These are phyloP conservation scores for Lichtheimia ramosa DNA, from an alignment of 371 early-diverging fungal genomes.

Conservation along the genomic window DNA sequence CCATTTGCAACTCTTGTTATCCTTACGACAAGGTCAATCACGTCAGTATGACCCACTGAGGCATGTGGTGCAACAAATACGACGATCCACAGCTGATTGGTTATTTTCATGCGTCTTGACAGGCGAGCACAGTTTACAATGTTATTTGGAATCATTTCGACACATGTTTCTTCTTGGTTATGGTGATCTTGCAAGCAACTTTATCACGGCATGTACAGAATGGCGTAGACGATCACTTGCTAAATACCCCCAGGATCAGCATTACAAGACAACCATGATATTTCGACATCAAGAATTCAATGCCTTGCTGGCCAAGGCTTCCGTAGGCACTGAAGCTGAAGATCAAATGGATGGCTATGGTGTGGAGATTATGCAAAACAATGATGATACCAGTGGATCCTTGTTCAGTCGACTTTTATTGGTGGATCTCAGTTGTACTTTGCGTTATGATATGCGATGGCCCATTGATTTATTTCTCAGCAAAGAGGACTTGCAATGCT, in stretches of 20 bases:
- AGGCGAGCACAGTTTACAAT: conserved; percentile 53
- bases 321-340: conserved; percentile 35
- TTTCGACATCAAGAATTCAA: conserved; percentile 63
- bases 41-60: conserved; percentile 19
- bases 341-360: conserved; percentile 28
- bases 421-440: conserved; percentile 47
- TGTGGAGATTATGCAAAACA: conserved; percentile 15
- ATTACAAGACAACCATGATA: conserved; percentile 5
- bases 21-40: conserved; percentile 22
- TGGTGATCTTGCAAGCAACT: conserved; percentile 67
- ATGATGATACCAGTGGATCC: background rate
- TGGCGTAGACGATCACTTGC: conserved; percentile 29
- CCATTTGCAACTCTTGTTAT: conserved; percentile 39
- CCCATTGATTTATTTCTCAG: conserved; percentile 78
- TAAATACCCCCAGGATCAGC: background rate
- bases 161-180: conserved; percentile 67
- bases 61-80: conserved; percentile 45
- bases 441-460: conserved; percentile 68
- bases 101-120: conserved; percentile 71
- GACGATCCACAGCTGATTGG: conserved; percentile 63
- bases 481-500: conserved; percentile 53
- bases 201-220: conserved; percentile 59
- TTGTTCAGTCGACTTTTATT: conserved; percentile 38
- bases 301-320: conserved; percentile 53
- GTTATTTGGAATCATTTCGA: conserved; percentile 63